Percentiles rank a stretch among this genome's conserved stretches.
Conservation (phyloP, 2,329 filamentous ascomycete species). For the Corniculantispora saksenae region DNA sequence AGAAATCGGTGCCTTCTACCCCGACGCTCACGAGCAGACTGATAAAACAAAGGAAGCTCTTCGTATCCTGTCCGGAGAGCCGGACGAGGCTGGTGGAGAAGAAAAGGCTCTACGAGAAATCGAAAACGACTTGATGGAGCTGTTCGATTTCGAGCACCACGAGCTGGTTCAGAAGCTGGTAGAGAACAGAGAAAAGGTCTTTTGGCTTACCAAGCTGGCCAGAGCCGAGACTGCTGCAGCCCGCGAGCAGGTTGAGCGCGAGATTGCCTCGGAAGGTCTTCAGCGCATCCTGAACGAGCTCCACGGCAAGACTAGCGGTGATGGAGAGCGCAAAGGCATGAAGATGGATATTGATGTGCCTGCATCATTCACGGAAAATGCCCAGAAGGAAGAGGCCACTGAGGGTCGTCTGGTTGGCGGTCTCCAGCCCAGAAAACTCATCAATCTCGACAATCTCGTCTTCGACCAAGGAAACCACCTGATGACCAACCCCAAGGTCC, state of each 20-base stretch:
- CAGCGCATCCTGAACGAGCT: conserved; percentile 87
- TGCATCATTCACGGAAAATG: conserved; percentile 53
- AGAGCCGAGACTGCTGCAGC: conserved; percentile 78
- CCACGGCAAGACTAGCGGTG: conserved; percentile 63
- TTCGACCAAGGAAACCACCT: conserved; percentile 98
- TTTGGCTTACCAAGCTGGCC: conserved; percentile 90
- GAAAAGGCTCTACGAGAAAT: conserved; percentile 88
- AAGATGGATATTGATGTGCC: conserved; percentile 92
- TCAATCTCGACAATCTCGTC: conserved; percentile 93
- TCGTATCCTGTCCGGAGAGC: conserved; percentile 75
- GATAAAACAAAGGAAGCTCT: conserved; percentile 88
- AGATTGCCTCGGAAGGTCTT: conserved; percentile 88
- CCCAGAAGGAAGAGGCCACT: conserved; percentile 53
- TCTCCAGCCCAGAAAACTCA: conserved; percentile 79
- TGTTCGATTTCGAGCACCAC: conserved; percentile 96
- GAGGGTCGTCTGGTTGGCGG: conserved; percentile 77
- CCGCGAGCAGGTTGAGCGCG: conserved; percentile 75
- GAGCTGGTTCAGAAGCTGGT: conserved; percentile 90
- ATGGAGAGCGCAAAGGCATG: conserved; percentile 65
- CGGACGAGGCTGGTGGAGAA: conserved; percentile 70
- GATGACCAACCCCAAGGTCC: conserved; percentile 98
- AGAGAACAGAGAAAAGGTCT: conserved; percentile 87
- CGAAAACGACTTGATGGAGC: conserved; percentile 96
- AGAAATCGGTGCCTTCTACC: conserved; percentile 84
- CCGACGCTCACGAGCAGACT: conserved; percentile 89